A percentile compares a stretch with the other conserved stretches of the same genome.
Evolutionary conservation across 495 filamentous ascomycete species (phyloP).

Genomic region (Coniosporium apollinis): DNA sequence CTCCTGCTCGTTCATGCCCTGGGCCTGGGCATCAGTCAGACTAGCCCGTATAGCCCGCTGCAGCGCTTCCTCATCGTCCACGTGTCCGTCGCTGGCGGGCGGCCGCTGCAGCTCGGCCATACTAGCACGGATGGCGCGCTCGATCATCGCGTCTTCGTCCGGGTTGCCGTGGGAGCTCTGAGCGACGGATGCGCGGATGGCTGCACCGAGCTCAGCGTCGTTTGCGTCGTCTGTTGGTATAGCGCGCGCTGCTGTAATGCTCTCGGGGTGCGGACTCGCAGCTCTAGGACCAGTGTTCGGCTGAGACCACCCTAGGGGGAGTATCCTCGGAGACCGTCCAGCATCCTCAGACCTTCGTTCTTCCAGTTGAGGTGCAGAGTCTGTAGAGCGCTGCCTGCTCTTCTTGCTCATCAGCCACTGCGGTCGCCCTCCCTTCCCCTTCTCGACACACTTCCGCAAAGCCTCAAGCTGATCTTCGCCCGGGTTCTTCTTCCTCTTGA

Average conservation of each 20-base stretch:
- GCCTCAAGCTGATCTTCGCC: conserved; percentile 26
- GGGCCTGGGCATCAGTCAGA: conserved; percentile 17
- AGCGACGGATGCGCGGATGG: conserved; percentile 48
- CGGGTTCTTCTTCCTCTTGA: conserved; percentile 36
- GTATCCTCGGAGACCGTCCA: too few relatives aligned
- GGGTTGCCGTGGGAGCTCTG: conserved; percentile 50
- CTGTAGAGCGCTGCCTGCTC: too few relatives aligned
- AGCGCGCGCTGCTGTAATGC: conserved; percentile 1
- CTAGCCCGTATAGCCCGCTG: conserved; percentile 18
- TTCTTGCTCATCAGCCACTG: not conserved
- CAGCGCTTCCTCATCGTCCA: conserved; percentile 18
- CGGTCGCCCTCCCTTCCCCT: conserved; percentile 2
- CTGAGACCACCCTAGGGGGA: not conserved
- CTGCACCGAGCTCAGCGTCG: conserved; percentile 44
- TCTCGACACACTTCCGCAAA: conserved; percentile 19
- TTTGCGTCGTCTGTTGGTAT: conserved; percentile 17
- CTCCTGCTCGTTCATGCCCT: conserved; percentile 26
- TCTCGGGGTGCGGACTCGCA: not conserved
- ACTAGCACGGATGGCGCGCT: conserved; percentile 51
- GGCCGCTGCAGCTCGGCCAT: conserved; percentile 36
- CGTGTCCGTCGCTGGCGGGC: conserved; percentile 11
- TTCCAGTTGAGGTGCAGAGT: too few relatives aligned
- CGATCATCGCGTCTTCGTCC: conserved; percentile 49
- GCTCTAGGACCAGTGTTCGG: not conserved
- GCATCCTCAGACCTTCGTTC: not conserved